Percentiles rank a stretch among this genome's conserved stretches.
Evolutionary conservation across 75 land plant species (phyloP).

Genomic region (Pseudotsuga menziesii): DNA sequence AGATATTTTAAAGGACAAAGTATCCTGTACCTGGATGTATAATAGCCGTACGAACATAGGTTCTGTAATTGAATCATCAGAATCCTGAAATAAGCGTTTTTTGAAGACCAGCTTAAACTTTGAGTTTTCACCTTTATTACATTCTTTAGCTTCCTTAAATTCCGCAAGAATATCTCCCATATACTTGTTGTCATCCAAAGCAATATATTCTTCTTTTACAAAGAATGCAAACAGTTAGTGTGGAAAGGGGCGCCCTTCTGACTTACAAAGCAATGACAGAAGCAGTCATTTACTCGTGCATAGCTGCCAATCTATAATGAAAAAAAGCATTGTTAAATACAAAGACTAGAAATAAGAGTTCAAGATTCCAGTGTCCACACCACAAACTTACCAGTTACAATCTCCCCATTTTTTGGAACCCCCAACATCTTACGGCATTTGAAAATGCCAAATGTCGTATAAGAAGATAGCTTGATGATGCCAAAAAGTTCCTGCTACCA

Average conservation of each 20-base stretch:
- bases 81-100: slow-evolving; percentile 22
- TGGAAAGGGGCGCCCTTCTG: background rate
- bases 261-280: background rate
- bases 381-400: slow-evolving; percentile 10
- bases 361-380: background rate
- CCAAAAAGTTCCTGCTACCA: slow-evolving; percentile 20
- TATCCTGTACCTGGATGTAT: slow-evolving; percentile 19
- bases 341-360: background rate
- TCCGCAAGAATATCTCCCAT: slow-evolving; percentile 29
- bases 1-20: background rate
- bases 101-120: slow-evolving; percentile 30
- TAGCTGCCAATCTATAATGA: background rate
- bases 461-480: slow-evolving; percentile 18
- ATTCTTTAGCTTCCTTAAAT: slow-evolving; percentile 19
- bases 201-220: slow-evolving; percentile 20
- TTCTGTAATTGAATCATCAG: slow-evolving; percentile 29
- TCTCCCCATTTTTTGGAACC: slow-evolving; percentile 9
- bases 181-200: slow-evolving; percentile 26
- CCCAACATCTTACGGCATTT: slow-evolving; percentile 3
- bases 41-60: slow-evolving; percentile 19
- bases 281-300: background rate
- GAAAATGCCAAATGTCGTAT: slow-evolving; percentile 20
- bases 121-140: slow-evolving; percentile 14
- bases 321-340: background rate
- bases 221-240: background rate